Conservation (phyloP, 768 basidiomycete genomes). For the Hericium alpestre region DNA sequence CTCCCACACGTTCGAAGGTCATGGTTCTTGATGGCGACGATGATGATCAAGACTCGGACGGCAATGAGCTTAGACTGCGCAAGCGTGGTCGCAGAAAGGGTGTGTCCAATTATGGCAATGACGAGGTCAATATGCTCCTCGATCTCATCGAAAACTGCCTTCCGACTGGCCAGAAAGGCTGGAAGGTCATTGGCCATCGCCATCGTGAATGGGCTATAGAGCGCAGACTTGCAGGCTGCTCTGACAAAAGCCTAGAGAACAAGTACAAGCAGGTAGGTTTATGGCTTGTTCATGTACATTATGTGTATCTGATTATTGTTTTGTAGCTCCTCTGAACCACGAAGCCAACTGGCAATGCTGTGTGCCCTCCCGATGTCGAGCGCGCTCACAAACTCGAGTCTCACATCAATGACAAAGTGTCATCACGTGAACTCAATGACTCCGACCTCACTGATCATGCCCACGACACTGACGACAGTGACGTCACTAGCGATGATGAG, state of each 20-base stretch:
- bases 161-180: background rate
- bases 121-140: background rate
- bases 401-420: background rate
- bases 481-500: background rate
- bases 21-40: too few relatives aligned
- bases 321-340: background rate
- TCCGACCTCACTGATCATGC: background rate
- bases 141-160: background rate
- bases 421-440: background rate
- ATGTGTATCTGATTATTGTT: too few relatives aligned
- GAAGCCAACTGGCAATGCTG: background rate
- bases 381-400: background rate
- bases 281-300: too few relatives aligned
- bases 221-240: background rate
- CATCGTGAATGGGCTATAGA: background rate
- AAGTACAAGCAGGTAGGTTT: background rate
- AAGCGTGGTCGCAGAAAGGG: background rate
- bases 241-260: background rate
- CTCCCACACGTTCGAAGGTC: too few relatives aligned
- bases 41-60: background rate
- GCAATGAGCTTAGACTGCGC: background rate
- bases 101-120: background rate
- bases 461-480: background rate
- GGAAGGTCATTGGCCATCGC: background rate
- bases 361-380: background rate